A percentile compares a stretch with the other conserved stretches of the same genome.
Conservation (phyloP, 306 rosid species). For the Pueraria montana region DNA sequence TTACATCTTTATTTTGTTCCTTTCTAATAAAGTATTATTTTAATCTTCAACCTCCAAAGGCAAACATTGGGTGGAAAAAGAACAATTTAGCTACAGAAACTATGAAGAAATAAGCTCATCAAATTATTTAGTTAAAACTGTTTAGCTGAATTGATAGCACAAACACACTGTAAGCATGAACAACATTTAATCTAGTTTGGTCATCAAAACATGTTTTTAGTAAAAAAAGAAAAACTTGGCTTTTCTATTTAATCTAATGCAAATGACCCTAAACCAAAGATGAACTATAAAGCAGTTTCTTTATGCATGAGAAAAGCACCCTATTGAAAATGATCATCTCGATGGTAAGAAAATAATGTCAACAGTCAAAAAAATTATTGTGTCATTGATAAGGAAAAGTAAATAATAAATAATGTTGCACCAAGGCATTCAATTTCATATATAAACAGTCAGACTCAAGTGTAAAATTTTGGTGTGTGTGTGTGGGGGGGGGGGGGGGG, state of each 20-base stretch:
- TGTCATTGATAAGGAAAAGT: too few relatives aligned
- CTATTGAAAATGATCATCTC: neutral
- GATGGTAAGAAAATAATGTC: neutral
- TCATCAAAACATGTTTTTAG: neutral
- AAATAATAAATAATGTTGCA: too few relatives aligned
- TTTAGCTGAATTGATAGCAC: neutral
- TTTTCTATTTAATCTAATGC: neutral
- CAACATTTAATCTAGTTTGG: neutral
- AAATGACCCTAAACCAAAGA: neutral
- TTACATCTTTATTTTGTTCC: neutral
- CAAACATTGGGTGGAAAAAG: neutral
- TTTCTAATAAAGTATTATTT: neutral
- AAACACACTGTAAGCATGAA: neutral
- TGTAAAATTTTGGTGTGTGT: too few relatives aligned
- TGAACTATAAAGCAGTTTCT: neutral
- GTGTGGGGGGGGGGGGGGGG: too few relatives aligned
- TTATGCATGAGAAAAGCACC: slow-evolving; percentile 1
- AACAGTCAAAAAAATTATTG: slow-evolving; percentile 5
- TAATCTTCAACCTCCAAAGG: slow-evolving; percentile 16
- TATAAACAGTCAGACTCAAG: too few relatives aligned
- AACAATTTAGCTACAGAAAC: neutral
- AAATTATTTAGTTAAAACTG: neutral
- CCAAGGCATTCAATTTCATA: too few relatives aligned
- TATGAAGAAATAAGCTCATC: neutral
- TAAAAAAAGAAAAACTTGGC: neutral